Evolutionary conservation across 257 asterid genomes (phyloP).

Genomic region (Coffea canephora): DNA sequence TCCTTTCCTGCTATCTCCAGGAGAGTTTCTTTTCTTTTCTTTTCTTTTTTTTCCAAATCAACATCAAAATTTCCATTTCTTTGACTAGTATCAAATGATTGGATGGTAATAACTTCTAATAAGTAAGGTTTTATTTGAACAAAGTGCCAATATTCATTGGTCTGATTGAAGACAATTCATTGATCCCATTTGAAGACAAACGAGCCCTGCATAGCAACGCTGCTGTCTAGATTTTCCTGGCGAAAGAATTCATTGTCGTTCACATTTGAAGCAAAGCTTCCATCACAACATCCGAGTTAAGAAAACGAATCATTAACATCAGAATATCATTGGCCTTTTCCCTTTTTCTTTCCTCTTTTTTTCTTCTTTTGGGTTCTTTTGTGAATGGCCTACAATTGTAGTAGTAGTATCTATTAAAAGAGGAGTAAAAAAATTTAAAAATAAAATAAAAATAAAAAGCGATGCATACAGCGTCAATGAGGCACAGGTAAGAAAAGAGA

Average conservation of each 20-base stretch:
- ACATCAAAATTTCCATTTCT: too few species aligned
- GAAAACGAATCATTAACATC: not conserved
- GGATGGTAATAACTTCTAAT: too few species aligned
- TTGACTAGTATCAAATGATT: too few species aligned
- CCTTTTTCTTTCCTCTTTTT: not conserved
- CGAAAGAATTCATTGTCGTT: not conserved
- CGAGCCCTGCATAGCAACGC: not conserved
- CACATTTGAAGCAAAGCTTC: slow-evolving; percentile 16
- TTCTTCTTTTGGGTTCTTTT: not conserved
- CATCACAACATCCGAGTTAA: not conserved
- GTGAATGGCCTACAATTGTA: not conserved
- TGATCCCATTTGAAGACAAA: too few species aligned
- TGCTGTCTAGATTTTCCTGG: not conserved
- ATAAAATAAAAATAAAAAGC: not conserved
- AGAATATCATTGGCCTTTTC: not conserved
- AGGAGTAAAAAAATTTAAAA: not conserved
- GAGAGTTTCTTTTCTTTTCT: too few species aligned
- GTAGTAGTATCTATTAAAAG: not conserved
- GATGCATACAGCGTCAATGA: not conserved
- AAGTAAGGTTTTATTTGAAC: too few species aligned
- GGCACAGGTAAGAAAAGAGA: not conserved
- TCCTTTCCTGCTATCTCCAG: too few species aligned
- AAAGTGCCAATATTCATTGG: too few species aligned
- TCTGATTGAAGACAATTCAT: too few species aligned
- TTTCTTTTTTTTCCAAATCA: too few species aligned